Evolutionary conservation across 1,284 basidiomycete species (phyloP).

Genomic region (Taiwanofungus camphoratus): DNA sequence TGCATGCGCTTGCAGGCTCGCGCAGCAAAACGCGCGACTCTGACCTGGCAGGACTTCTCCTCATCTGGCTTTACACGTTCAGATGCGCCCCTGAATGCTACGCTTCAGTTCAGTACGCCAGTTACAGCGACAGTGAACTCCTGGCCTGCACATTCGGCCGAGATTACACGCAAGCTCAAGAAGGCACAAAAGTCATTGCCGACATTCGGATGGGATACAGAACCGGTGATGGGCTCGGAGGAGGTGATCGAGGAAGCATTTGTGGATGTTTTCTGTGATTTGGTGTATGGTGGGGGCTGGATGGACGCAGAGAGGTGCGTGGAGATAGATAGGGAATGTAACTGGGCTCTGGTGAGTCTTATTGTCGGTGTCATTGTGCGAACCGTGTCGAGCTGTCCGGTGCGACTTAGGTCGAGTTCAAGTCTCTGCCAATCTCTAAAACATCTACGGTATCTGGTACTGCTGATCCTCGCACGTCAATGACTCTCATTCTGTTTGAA

Average conservation of each 20-base stretch:
- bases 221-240: constrained; percentile 67
- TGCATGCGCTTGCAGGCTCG: constrained; percentile 43
- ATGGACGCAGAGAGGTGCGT: constrained; percentile 70
- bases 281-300: constrained; percentile 79
- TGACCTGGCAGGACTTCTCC: constrained; percentile 86
- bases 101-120: constrained; percentile 76
- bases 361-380: neutral
- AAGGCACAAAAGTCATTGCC: constrained; percentile 78
- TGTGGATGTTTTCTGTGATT: constrained; percentile 81
- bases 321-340: constrained; percentile 75
- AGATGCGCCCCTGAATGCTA: constrained; percentile 68
- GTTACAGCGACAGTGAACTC: constrained; percentile 56
- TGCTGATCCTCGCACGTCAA: constrained; percentile 48
- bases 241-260: constrained; percentile 83
- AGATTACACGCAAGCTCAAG: constrained; percentile 71
- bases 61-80: constrained; percentile 71
- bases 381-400: constrained; percentile 2
- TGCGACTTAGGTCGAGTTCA: constrained; percentile 70
- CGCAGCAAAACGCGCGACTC: constrained; percentile 66
- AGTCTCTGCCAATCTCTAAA: constrained; percentile 50
- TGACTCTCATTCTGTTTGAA: constrained; percentile 74
- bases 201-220: constrained; percentile 81
- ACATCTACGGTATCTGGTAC: constrained; percentile 25
- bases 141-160: constrained; percentile 71
- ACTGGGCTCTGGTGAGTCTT: constrained; percentile 80